Base-by-base conservation (phyloP, 306 rosid species). In the Delonix regia region DNA sequence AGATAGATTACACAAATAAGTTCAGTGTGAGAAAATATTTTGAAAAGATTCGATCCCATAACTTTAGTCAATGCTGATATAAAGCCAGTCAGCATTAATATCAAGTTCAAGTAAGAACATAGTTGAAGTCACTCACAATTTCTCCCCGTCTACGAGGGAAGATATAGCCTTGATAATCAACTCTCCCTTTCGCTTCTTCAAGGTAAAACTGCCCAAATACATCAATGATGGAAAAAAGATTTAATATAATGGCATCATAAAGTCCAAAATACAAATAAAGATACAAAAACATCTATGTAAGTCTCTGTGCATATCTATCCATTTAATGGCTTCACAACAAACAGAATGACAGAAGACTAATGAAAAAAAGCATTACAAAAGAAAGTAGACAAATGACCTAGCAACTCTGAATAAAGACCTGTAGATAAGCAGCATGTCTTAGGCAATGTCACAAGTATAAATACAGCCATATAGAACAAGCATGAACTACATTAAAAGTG, bases 131-230 rank as follows among this genome's bases (percentile, higher is more conserved):
- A 87, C 99, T 92, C 81, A 94, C 99, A 73, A 41, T 63, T 78
- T 92, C 73, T 59, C 98, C 96, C 19, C 94, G 90, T 61, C 85
- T 79, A 24, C 93, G 92, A 47, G 99, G 99, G 14, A 89, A 91
- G 66, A 95, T 89, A 69, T 95, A 92, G 78, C 99, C 99, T 91
- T 92, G 99, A 82, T 95, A 95, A 80, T 95, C 97, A 74, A 95
- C 86, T 28, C 74, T 87, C 70, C 97, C 99, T 76, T 92, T 95
- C 42, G 83, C 90, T 74, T 95, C 99, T 88, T 95, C 98, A 60
- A 87, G 96, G 87, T 92, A 95, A 87, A 92, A 92, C 97, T 94
- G 90, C 62, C 24, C 86, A 80, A 59, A 76, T 14, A 75, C 56
- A 79, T 66, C 60, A 82, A 52, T 19, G 34, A 33, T 42, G 52